Evolutionary conservation across 345 rosid species (phyloP).

Genomic region (Eucalyptus sp.): DNA sequence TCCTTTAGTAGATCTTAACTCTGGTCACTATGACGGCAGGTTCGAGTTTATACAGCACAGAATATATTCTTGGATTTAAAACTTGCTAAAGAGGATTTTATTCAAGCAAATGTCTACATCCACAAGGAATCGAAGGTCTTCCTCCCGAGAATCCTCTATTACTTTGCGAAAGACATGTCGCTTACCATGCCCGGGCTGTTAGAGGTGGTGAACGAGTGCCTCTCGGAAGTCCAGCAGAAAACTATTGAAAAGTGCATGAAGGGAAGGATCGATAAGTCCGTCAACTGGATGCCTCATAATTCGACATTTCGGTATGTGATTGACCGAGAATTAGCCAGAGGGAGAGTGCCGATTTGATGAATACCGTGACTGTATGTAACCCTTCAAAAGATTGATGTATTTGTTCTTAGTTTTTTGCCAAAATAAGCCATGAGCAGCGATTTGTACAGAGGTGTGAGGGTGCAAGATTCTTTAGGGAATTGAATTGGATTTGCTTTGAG

Average conservation of each 20-base stretch:
- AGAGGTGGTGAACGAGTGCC: slow-evolving; percentile 25
- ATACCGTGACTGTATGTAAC: background rate
- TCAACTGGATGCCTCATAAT: slow-evolving; percentile 60
- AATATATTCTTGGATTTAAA: slow-evolving; percentile 51
- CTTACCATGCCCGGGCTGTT: slow-evolving; percentile 27
- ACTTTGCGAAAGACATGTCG: slow-evolving; percentile 64
- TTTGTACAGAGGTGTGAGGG: background rate
- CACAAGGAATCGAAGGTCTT: slow-evolving; percentile 57
- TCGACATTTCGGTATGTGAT: slow-evolving; percentile 61
- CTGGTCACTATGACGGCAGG: slow-evolving; percentile 16
- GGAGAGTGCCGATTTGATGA: background rate
- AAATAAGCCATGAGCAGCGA: background rate
- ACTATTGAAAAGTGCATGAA: slow-evolving; percentile 39
- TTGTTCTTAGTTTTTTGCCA: background rate
- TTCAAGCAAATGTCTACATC: slow-evolving; percentile 37
- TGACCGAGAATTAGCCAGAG: slow-evolving; percentile 35
- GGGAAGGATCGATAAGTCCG: slow-evolving; percentile 33
- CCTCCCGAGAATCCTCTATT: slow-evolving; percentile 47
- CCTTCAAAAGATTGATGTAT: background rate
- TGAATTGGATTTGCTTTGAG: background rate
- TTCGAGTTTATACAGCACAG: slow-evolving; percentile 53
- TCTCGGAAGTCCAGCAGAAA: slow-evolving; percentile 35
- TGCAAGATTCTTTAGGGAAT: background rate
- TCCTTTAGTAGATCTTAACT: background rate
- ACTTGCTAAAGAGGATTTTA: slow-evolving; percentile 48